Percentiles rank a stretch among this genome's conserved stretches.
Conservation (phyloP, 306 rosid species). For the peach (Prunus persica) region Prunus_persica_NCBIv2 NC_034012.1:22131001-22131500, state of each 20-base stretch:
- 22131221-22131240: slow-evolving; percentile 87
- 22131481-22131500: background rate
- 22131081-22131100: slow-evolving; percentile 8
- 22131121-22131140: slow-evolving; percentile 81
- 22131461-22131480: background rate
- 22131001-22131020: slow-evolving; percentile 82
- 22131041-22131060: background rate
- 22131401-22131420: background rate
- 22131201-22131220: slow-evolving; percentile 74
- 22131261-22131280: slow-evolving; percentile 20
- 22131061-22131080: slow-evolving; percentile 6
- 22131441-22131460: background rate
- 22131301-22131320: background rate
- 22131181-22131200: slow-evolving; percentile 53
- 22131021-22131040: slow-evolving; percentile 25
- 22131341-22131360: background rate
- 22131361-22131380: background rate
- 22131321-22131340: background rate
- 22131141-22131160: slow-evolving; percentile 84
- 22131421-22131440: background rate
- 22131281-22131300: slow-evolving; percentile 8
- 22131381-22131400: background rate
- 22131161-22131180: slow-evolving; percentile 51
- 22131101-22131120: slow-evolving; percentile 58
- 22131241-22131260: slow-evolving; percentile 52